Base-by-base conservation (phyloP, 1,284 basidiomycete species). In the Vanrija pseudolonga region DNA sequence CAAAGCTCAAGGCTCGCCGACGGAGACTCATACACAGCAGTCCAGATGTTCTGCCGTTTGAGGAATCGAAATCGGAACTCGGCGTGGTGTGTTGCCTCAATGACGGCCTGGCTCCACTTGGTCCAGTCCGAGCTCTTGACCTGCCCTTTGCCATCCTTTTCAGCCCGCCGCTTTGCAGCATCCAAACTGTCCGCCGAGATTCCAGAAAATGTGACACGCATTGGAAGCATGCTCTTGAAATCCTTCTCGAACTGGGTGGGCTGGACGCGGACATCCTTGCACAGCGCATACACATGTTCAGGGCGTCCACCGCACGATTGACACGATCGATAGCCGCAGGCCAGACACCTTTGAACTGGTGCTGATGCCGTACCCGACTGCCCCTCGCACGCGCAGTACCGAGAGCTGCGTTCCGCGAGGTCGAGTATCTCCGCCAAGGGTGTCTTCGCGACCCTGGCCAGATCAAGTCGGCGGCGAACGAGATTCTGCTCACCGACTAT, bases 321-420 rank as follows among this genome's bases (percentile, higher is more conserved):
- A 77, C 93, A 97, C 20, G 88, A 86, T 9, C 90, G 84, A 17
- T 85, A 84, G 14, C 83, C 84, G 67, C 93, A 97, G 53, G 88
- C 87, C 9, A 71, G 58, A 72, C 93, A 97, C 15, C 81, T 82
- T 49, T 83, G 81, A 38, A 96, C 79, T 18, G 82, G 78, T n/a
- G 85, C 80, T 6, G 80, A 81, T 0, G 89, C 88, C 63, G 90
- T 85, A 55, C 84, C 87, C 28, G 84, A 82, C 15, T 90, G 86
- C 3, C 93, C 94, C 74, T 97, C 94, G 68, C 93, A 97, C 22
- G 82, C 79, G 69, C 93, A 97, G 23, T 92, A 82, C 20, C 93
- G 84, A 4, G 85, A 81, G 59, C 88, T 92, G 57, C 81, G 80
- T 55, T 82, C 76, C 0, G 93, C 93, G 14, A 82, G 77, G 7